Conservation (phyloP, 371 early-diverging fungal species). For the Gilbertella persicaria region DNA sequence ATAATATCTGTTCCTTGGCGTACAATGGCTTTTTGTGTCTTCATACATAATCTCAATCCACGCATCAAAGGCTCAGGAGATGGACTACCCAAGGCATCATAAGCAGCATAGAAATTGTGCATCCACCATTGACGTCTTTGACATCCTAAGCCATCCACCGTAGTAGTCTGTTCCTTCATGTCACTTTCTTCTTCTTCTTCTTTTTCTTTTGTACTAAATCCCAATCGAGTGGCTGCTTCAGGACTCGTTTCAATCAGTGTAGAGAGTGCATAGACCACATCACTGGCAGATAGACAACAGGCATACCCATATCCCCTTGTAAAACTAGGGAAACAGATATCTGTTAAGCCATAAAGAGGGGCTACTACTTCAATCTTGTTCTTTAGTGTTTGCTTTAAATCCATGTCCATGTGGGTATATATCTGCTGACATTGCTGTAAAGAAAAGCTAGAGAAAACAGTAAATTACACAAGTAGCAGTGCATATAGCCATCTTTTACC, state of each 20-base stretch:
- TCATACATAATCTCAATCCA: constrained; percentile 75
- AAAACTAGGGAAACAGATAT: constrained; percentile 80
- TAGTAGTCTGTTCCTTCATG: not conserved
- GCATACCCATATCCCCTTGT: constrained; percentile 80
- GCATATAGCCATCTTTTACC: constrained; percentile 38
- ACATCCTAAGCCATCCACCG: constrained; percentile 13
- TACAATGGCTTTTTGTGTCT: constrained; percentile 74
- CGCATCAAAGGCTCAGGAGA: constrained; percentile 52
- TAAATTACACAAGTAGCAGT: not conserved
- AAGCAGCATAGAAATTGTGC: constrained; percentile 81
- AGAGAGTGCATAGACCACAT: constrained; percentile 77
- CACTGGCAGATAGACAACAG: constrained; percentile 73
- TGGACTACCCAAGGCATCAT: constrained; percentile 74
- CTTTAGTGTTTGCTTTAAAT: constrained; percentile 65
- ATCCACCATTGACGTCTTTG: constrained; percentile 62
- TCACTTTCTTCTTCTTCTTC: constrained; percentile 34
- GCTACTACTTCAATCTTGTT: constrained; percentile 71
- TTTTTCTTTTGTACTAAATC: constrained; percentile 15
- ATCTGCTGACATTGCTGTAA: constrained; percentile 68
- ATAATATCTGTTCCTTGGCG: constrained; percentile 75
- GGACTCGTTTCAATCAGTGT: constrained; percentile 75
- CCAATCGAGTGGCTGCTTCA: constrained; percentile 43
- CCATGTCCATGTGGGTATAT: constrained; percentile 82
- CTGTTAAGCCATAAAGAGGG: constrained; percentile 76
- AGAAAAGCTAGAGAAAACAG: constrained; percentile 55